Percentiles rank a stretch among this genome's conserved stretches.
phyloP scores from a whole-genome alignment of 1,284 basidiomycete species.

The Ceratobasidium sp. region DNA sequence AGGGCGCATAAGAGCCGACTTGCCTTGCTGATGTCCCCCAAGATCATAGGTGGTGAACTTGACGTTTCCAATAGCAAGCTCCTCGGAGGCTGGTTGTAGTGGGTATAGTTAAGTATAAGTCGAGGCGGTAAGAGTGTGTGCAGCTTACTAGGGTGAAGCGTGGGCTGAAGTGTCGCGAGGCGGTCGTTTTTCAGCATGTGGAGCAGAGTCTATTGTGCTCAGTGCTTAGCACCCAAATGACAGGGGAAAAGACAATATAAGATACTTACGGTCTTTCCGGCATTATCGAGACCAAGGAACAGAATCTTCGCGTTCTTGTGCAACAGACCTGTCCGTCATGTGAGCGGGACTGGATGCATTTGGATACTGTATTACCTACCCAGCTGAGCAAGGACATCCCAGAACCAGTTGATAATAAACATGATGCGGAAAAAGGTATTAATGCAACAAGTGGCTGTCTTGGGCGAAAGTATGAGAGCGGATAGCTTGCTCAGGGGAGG shows the following conservation, averaged over 20 bases:
- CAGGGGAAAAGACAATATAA: not conserved
- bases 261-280: conserved; percentile 90
- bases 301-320: conserved; percentile 99
- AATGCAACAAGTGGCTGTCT: conserved; percentile 31
- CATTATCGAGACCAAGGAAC: conserved; percentile 98
- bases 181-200: conserved; percentile 99
- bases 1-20: conserved; percentile 46
- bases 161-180: conserved; percentile 96
- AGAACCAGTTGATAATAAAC: conserved; percentile 94
- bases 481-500: conserved; percentile 31
- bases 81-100: conserved; percentile 81
- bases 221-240: not conserved
- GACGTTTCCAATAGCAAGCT: conserved; percentile 97
- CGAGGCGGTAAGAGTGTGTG: not conserved
- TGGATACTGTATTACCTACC: conserved; percentile 58
- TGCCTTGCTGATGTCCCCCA: conserved; percentile 96
- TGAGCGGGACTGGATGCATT: not conserved
- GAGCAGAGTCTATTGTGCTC: conserved; percentile 78
- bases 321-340: conserved; percentile 70
- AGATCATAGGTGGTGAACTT: conserved; percentile 99
- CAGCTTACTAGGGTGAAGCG: conserved; percentile 91
- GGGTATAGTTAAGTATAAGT: not conserved
- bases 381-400: conserved; percentile 88
- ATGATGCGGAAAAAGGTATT: conserved; percentile 53
- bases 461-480: conserved; percentile 13